A percentile compares a stretch with the other conserved stretches of the same genome.
Evolutionary conservation across 2,329 filamentous ascomycete genomes (phyloP).

Genomic region (Calonectria pteridis): DNA sequence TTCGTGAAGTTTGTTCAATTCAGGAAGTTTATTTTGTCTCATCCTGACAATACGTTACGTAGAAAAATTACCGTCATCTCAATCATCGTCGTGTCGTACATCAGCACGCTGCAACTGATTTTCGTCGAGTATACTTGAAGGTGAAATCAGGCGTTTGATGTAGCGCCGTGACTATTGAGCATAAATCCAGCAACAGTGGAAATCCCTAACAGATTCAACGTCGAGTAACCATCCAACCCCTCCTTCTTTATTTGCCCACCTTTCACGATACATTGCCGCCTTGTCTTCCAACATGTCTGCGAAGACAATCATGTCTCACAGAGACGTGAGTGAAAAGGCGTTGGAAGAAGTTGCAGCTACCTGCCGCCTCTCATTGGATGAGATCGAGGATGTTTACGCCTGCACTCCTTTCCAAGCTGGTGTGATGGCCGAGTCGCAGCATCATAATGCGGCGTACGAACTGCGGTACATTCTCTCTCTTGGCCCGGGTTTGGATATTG

Average conservation of each 20-base stretch:
- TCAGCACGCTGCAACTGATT: background rate
- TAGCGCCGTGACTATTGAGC: background rate
- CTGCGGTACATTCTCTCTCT: conserved; percentile 10
- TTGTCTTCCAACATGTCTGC: conserved; percentile 7
- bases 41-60: background rate
- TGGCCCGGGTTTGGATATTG: background rate
- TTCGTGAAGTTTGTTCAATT: background rate
- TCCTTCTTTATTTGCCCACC: background rate
- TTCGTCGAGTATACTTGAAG: background rate
- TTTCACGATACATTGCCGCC: background rate
- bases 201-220: background rate
- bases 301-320: conserved; percentile 1
- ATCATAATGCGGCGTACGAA: background rate
- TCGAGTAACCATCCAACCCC: background rate
- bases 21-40: background rate
- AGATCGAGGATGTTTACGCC: conserved; percentile 20
- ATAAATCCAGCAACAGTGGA: background rate
- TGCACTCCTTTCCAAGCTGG: conserved; percentile 16
- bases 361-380: conserved; percentile 9
- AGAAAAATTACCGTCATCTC: background rate
- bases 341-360: conserved; percentile 12
- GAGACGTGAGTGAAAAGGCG: conserved; percentile 1
- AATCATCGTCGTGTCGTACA: background rate
- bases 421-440: conserved; percentile 13
- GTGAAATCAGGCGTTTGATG: background rate